Conservation (phyloP, 768 basidiomycete genomes). For the Boletus rufocinnamomeus region DNA sequence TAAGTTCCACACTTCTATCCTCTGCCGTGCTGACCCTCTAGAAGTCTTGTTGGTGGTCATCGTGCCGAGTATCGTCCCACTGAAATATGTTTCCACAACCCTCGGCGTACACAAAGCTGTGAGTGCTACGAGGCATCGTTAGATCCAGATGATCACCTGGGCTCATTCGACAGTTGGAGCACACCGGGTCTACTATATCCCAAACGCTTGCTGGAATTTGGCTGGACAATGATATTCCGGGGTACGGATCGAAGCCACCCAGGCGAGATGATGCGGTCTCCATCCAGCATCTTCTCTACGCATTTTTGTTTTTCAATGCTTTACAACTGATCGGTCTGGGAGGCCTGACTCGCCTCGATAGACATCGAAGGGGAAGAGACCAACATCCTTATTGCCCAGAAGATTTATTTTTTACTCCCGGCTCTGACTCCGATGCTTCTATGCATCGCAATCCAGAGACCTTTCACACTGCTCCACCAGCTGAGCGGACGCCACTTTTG, state of each 20-base stretch:
- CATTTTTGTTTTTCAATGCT: slow-evolving; percentile 58
- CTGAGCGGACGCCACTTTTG: slow-evolving; percentile 22
- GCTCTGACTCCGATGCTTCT: neutral
- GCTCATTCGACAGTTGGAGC: slow-evolving; percentile 55
- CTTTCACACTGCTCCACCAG: neutral
- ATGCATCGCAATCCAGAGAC: neutral
- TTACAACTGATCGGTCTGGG: slow-evolving; percentile 56
- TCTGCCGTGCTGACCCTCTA: slow-evolving; percentile 5
- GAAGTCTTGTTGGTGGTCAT: slow-evolving; percentile 73
- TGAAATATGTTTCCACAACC: slow-evolving; percentile 76
- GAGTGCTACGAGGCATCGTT: slow-evolving; percentile 27
- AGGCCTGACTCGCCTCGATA: slow-evolving; percentile 50
- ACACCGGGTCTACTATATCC: slow-evolving; percentile 70
- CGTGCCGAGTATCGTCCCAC: slow-evolving; percentile 68
- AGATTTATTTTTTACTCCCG: slow-evolving; percentile 4
- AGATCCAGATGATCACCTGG: neutral
- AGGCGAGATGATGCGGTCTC: slow-evolving; percentile 37
- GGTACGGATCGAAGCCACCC: slow-evolving; percentile 7
- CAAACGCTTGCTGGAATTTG: slow-evolving; percentile 73
- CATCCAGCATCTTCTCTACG: slow-evolving; percentile 55
- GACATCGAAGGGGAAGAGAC: slow-evolving; percentile 37
- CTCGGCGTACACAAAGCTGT: slow-evolving; percentile 80
- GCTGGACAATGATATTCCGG: slow-evolving; percentile 45
- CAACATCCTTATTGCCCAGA: slow-evolving; percentile 16
- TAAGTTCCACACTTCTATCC: slow-evolving; percentile 26